A percentile compares a stretch with the other conserved stretches of the same genome.
Conservation (phyloP, 2,329 filamentous ascomycete genomes). For the Endothia cerciana region DNA sequence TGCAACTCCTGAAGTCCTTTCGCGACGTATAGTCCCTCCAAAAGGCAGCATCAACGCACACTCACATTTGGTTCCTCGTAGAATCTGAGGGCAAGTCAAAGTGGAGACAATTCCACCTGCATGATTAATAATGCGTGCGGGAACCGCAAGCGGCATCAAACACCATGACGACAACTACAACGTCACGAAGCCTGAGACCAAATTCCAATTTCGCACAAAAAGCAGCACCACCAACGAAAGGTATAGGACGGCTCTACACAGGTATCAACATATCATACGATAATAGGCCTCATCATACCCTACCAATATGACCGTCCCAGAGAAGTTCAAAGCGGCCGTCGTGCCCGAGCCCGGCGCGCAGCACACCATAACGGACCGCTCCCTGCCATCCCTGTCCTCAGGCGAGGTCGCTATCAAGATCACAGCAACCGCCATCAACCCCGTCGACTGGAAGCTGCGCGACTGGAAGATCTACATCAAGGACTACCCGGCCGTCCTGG, state of each 20-base stretch:
- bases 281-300: not conserved
- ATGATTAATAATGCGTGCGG: not conserved
- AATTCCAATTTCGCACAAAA: not conserved
- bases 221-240: not conserved
- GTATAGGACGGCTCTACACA: not conserved
- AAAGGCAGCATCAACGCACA: not conserved
- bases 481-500: slow-evolving; percentile 40
- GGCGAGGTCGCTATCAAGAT: slow-evolving; percentile 32
- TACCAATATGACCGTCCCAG: slow-evolving; percentile 22
- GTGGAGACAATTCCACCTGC: not conserved
- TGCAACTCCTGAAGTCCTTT: not conserved
- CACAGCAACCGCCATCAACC: slow-evolving; percentile 40
- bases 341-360: slow-evolving; percentile 25
- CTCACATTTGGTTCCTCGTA: not conserved
- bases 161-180: not conserved
- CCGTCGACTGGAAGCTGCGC: slow-evolving; percentile 42
- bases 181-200: not conserved
- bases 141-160: not conserved
- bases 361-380: slow-evolving; percentile 20
- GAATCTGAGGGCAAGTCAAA: not conserved
- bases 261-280: not conserved
- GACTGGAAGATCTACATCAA: slow-evolving; percentile 34
- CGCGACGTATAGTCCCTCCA: not conserved
- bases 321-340: slow-evolving; percentile 26
- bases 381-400: slow-evolving; percentile 30